A percentile compares a stretch with the other conserved stretches of the same genome.
These are phyloP conservation scores for Serendipita vermifera DNA, from an alignment of 768 basidiomycete species.

Conservation along the genomic window DNA sequence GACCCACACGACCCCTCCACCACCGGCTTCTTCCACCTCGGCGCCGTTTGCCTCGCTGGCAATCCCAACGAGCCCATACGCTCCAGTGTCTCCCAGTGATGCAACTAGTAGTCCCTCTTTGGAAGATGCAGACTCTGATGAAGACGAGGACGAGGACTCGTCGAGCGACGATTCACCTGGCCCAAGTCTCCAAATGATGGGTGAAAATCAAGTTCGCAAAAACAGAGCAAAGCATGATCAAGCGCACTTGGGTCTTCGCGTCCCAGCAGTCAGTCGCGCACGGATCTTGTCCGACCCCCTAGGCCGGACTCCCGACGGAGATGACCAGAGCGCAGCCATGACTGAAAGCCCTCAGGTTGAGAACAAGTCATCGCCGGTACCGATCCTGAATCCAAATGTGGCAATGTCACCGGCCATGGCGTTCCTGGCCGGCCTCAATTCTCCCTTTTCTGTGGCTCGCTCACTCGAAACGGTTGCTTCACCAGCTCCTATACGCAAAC, in stretches of 20 bases:
- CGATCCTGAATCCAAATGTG: not conserved
- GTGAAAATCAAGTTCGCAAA: slow-evolving; percentile 6
- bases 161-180: not conserved
- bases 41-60: no score
- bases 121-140: no score
- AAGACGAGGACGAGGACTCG: not conserved
- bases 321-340: not conserved
- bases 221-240: not conserved
- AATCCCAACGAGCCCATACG: no score
- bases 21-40: no score
- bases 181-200: slow-evolving; percentile 6
- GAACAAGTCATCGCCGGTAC: not conserved
- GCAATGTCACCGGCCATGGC: slow-evolving; percentile 5
- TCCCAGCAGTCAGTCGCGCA: not conserved
- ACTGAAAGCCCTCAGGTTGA: not conserved
- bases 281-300: not conserved
- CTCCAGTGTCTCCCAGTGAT: not conserved
- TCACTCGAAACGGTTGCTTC: not conserved
- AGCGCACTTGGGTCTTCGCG: not conserved
- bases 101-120: not conserved
- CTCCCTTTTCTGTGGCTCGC: not conserved
- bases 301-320: not conserved
- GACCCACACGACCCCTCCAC: no score
- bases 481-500: no score
- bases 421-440: slow-evolving; percentile 3